Evolutionary conservation across 2,329 filamentous ascomycete species (phyloP), one percentile per base, ranked within the genome.

Genomic region (Xylariaceae sp.): DNA sequence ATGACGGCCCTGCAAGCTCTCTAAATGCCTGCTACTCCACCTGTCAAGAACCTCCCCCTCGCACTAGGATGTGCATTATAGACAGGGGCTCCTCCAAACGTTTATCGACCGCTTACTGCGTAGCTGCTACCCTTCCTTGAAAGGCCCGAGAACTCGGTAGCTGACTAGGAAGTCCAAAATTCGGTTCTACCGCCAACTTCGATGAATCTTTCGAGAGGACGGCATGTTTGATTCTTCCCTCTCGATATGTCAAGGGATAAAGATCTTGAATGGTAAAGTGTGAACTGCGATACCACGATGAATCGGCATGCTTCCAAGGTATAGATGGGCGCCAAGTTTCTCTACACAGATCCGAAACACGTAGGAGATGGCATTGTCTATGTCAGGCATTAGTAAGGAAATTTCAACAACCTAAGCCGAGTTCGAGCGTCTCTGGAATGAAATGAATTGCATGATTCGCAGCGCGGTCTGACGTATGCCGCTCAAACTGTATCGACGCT

Each of bases 21-120:
- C 56, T 54, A 56, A 52, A 60, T 62, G 59, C 56, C 59, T 60
- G 59, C 56, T 17, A 31, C 59, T 56, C 59, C 59, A 62, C 59
- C 56, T 62, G 59, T 62, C 56, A 60, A 51, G 28, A 41, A 11
- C 29, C 31, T 34, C 53, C 16, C 44, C 48, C 39, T 52, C 40
- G 31, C 48, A 49, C 53, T 58, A 61, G 58, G 60, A 60, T 63
- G 58, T 53, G 53, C 60, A 61, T 63, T 63, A 63, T 56, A 44
- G 54, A 58, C 61, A 61, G 50, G 60, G 60, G 31, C 45, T 37
- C 39, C 19, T 28, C 37, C 21, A 61, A 55, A 55, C 47, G 19
- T 34, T 52, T 47, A 31, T 57, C 45, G 46, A 34, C 59, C 46
- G 49, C n/a, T 48, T 41, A 48, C 33, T 54, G 52, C 31, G 37